A percentile compares a stretch with the other conserved stretches of the same genome.
phyloP scores from a whole-genome alignment of 805 yeast species.

The Yarrowia sp. region DNA sequence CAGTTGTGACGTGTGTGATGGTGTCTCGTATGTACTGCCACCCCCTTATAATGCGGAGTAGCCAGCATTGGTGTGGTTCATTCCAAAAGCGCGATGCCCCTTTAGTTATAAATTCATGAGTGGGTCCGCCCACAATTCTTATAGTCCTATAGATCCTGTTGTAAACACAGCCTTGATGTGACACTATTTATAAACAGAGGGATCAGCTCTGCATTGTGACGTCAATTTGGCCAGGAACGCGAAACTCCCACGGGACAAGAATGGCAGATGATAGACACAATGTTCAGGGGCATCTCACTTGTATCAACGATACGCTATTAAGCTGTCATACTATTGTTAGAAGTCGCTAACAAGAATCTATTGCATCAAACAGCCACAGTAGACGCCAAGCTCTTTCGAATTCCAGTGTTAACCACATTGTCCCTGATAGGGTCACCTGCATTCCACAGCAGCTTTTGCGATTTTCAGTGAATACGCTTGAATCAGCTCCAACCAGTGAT shows the following conservation, averaged over 20 bases:
- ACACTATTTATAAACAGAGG: not conserved
- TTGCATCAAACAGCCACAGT: too few species aligned
- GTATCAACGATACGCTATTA: too few species aligned
- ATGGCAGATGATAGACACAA: not conserved
- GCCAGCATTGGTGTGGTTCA: not conserved
- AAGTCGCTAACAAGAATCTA: too few species aligned
- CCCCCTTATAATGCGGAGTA: constrained; percentile 12
- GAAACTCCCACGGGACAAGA: constrained; percentile 14
- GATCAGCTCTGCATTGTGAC: constrained; percentile 17
- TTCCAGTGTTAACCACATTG: too few species aligned
- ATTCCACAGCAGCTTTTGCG: too few species aligned
- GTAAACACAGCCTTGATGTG: not conserved
- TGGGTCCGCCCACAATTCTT: too few species aligned
- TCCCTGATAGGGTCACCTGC: too few species aligned
- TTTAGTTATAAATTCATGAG: too few species aligned
- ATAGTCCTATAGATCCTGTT: too few species aligned
- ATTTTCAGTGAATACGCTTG: too few species aligned
- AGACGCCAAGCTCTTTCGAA: too few species aligned
- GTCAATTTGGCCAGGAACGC: constrained; percentile 7
- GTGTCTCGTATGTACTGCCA: constrained; percentile 1
- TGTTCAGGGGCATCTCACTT: not conserved
- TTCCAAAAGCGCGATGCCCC: not conserved
- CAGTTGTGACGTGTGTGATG: constrained; percentile 35
- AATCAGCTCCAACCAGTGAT: too few species aligned
- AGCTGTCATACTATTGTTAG: not conserved